Percentiles rank a stretch among this genome's conserved stretches.
Evolutionary conservation across 2,329 filamentous ascomycete genomes (phyloP).

Genomic region (Aspergillus pseudotamarii): DNA sequence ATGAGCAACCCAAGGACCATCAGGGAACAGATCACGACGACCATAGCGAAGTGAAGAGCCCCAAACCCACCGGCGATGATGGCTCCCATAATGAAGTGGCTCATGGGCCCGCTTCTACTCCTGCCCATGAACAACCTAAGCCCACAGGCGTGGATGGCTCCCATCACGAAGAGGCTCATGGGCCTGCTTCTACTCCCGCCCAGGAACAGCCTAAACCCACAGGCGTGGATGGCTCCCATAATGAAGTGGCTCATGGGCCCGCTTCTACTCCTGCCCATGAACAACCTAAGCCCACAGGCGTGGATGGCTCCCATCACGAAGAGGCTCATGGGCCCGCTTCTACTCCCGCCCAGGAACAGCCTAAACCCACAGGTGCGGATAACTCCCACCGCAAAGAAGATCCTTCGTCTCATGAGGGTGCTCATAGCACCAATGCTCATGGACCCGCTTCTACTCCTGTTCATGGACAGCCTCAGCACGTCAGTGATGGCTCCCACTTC

Average conservation of each 20-base stretch:
- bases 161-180: not conserved
- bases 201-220: not conserved
- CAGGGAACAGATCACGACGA: not conserved
- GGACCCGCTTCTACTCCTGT: not conserved
- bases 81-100: not conserved
- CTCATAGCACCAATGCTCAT: not conserved
- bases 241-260: not conserved
- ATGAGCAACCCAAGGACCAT: not conserved
- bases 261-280: no score
- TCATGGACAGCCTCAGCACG: not conserved
- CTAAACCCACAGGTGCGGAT: not conserved
- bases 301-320: not conserved
- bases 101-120: no score
- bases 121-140: not conserved
- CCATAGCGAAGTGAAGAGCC: not conserved
- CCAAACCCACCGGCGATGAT: not conserved
- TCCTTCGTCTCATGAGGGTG: no score
- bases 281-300: not conserved
- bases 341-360: not conserved
- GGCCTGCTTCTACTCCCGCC: no score
- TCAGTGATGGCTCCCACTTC: not conserved
- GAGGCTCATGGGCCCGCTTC: no score
- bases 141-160: not conserved
- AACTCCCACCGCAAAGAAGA: not conserved
- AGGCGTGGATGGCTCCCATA: not conserved